Evolutionary conservation across 2,329 filamentous ascomycete genomes (phyloP).

Genomic region (Phialophora macrospora): DNA sequence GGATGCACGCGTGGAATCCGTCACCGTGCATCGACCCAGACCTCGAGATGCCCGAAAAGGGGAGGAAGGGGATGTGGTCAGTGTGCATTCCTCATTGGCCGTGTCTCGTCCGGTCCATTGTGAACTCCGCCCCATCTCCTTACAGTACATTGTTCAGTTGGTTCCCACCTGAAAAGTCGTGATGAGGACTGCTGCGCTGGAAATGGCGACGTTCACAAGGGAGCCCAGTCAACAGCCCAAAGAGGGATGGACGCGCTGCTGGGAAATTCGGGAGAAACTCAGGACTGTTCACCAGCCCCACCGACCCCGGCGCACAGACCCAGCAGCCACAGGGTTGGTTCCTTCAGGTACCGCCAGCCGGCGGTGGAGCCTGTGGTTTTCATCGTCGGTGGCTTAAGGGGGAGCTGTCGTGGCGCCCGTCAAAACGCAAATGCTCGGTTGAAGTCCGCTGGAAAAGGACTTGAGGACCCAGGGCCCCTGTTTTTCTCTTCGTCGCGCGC

Average conservation of each 20-base stretch:
- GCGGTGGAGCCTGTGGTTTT: slow-evolving; percentile 2
- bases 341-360: slow-evolving; percentile 8
- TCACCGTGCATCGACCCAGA: slow-evolving; percentile 8
- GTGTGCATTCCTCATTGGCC: slow-evolving; percentile 16
- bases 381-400: slow-evolving; percentile 5
- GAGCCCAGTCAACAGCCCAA: slow-evolving; percentile 2
- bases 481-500: slow-evolving; percentile 1
- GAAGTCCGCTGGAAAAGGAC: neutral
- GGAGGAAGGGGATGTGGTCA: slow-evolving; percentile 14
- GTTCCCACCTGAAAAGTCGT: neutral
- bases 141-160: slow-evolving; percentile 17
- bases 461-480: neutral
- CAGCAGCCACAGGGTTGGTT: neutral
- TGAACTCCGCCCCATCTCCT: slow-evolving; percentile 22
- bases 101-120: slow-evolving; percentile 7
- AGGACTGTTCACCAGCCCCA: slow-evolving; percentile 19
- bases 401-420: slow-evolving; percentile 8
- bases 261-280: slow-evolving; percentile 34
- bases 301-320: slow-evolving; percentile 5
- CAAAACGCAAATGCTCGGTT: slow-evolving; percentile 12
- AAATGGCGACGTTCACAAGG: slow-evolving; percentile 7
- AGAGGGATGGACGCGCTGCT: slow-evolving; percentile 2
- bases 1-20: slow-evolving; percentile 2
- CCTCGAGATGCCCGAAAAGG: neutral
- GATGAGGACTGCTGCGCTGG: slow-evolving; percentile 18